Evolutionary conservation across 129 eudicot genomes (phyloP).

Genomic region (Tagetes patula): DNA sequence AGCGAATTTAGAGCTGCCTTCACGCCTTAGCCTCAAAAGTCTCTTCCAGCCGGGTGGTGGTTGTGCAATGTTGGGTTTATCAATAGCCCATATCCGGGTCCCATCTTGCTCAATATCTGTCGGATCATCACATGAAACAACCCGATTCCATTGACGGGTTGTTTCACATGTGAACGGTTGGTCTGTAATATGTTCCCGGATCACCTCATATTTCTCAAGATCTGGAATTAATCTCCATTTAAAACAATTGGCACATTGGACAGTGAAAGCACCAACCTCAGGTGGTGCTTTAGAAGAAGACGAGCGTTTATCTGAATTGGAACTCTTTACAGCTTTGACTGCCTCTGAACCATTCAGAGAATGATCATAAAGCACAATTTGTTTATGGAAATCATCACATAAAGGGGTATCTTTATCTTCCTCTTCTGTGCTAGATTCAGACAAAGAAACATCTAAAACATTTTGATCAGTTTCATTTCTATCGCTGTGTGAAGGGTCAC

Average conservation of each 20-base stretch:
- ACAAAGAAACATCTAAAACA: conserved; percentile 23
- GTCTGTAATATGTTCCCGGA: conserved; percentile 73
- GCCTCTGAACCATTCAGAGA: conserved; percentile 26
- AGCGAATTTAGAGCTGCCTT: conserved; percentile 81
- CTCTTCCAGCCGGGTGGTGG: conserved; percentile 95
- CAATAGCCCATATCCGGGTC: conserved; percentile 92
- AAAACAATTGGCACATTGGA: conserved; percentile 80
- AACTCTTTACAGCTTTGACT: conserved; percentile 33
- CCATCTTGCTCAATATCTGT: conserved; percentile 84
- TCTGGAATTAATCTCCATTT: conserved; percentile 91
- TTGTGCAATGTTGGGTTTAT: conserved; percentile 83
- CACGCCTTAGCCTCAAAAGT: conserved; percentile 70
- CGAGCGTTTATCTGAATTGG: conserved; percentile 19
- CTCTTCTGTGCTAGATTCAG: conserved; percentile 28
- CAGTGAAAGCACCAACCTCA: conserved; percentile 76
- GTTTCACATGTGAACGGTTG: conserved; percentile 71
- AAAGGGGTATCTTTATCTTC: conserved; percentile 29
- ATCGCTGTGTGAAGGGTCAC: conserved; percentile 5
- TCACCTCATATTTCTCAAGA: conserved; percentile 77
- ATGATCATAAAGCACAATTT: conserved; percentile 62
- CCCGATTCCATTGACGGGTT: conserved; percentile 83
- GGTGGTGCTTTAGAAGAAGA: conserved; percentile 40
- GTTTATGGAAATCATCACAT: conserved; percentile 16
- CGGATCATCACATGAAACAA: conserved; percentile 69
- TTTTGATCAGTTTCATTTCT: conserved; percentile 27